Percentiles rank a stretch among this genome's conserved stretches.
phyloP scores from a whole-genome alignment of 139 green algal species.

The Spirogloea muscicola region DNA sequence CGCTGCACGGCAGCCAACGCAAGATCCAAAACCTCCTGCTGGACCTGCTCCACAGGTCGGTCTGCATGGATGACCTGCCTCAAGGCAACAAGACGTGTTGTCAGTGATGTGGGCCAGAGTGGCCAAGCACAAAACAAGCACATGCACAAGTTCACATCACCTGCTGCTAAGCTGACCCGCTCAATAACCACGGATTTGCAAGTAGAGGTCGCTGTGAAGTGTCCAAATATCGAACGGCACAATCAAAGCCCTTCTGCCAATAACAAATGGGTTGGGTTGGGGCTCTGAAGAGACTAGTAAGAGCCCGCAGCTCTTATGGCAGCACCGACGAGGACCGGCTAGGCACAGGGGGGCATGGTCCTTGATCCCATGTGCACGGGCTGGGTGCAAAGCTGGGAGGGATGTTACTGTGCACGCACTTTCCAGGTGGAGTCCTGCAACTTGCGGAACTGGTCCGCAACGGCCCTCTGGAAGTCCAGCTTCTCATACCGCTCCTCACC shows the following conservation, averaged over 20 bases:
- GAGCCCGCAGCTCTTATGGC: background rate
- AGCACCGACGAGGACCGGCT: background rate
- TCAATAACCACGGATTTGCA: background rate
- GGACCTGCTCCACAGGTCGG: background rate
- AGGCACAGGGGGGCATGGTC: background rate
- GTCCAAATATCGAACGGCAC: background rate
- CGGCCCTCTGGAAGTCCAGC: conserved; percentile 46
- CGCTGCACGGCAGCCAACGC: conserved; percentile 7
- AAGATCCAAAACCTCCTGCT: conserved; percentile 5
- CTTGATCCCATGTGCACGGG: background rate
- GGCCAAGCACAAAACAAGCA: background rate
- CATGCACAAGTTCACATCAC: background rate
- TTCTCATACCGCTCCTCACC: conserved; percentile 78
- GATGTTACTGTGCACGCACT: background rate
- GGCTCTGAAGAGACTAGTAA: background rate
- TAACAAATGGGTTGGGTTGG: background rate
- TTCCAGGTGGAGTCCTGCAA: conserved; percentile 40
- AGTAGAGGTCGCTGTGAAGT: background rate
- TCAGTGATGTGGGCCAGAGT: background rate
- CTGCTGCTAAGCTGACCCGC: background rate
- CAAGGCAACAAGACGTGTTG: background rate
- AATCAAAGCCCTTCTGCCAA: background rate
- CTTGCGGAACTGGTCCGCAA: conserved; percentile 32
- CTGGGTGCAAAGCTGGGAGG: background rate
- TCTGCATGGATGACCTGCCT: conserved; percentile 15